Base-by-base conservation (phyloP, 2,329 filamentous ascomycete genomes). In the Ophiostoma pallidulum region DNA sequence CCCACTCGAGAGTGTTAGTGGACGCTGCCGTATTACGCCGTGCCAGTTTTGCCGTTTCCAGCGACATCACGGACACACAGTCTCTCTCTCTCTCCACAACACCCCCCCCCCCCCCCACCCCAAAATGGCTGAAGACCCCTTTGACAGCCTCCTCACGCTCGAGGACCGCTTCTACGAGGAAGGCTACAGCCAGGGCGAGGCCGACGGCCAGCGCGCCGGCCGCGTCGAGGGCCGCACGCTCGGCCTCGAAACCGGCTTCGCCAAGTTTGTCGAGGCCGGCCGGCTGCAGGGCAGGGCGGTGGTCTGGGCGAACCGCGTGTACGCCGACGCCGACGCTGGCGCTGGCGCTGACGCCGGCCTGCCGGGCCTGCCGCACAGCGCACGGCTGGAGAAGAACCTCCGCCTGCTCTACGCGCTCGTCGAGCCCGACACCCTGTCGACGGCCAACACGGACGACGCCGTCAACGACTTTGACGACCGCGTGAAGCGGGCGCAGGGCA, bases 391-490 rank as follows among this genome's bases (percentile, higher is more conserved):
- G 48, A 91, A 85, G 65, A 90, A 97, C 59, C 67, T 96, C 48
- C 72, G 76, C 28, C 76, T 80, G 8, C 71, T 97, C 9, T 82
- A 88, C 52, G 82, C 84, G 20, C 71, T 96, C 13, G 81, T 88
- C 3, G 88, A 95, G 62, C 82, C 83, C 0, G 80, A 80, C 5
- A 91, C 81, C 1, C 66, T 96, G 37, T 81, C 82, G 14, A 90
- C 82, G 18, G 74, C 82, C 50, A 98, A 98, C 61, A 84, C 78
- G 4, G 91, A 97, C 60, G 87, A 94, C 40, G 82, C 84, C 0
- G 89, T 98, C 19, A 84, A 84, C 43, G 90, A 96, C 58, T 90
- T 94, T 59, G 92, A 98, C 59, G 87, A 96, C 62, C 75, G 90
- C 12, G 61, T 94, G 33, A 92, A 90, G 66, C 78, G 86, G 54